phyloP scores from a whole-genome alignment of 768 basidiomycete genomes.

The Pisolithus orientalis region DNA sequence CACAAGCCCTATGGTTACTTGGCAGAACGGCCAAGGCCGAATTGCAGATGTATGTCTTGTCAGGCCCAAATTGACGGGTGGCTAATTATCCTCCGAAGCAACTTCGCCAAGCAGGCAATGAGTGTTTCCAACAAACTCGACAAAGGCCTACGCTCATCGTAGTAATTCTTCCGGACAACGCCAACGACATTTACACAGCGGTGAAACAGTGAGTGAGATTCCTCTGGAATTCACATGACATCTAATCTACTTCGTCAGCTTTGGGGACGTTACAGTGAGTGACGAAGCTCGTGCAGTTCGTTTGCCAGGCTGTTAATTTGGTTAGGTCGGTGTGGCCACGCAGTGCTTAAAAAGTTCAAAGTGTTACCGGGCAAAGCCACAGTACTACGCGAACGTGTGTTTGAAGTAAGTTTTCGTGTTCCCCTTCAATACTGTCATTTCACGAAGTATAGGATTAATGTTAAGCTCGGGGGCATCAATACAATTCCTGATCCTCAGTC shows the following conservation, averaged over 20 bases:
- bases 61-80: not conserved
- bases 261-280: constrained; percentile 59
- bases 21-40: constrained; percentile 52
- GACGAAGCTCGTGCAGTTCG: not conserved
- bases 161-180: constrained; percentile 65
- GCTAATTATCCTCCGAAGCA: constrained; percentile 26
- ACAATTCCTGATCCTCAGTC: constrained; percentile 65
- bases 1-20: constrained; percentile 39
- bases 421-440: not conserved
- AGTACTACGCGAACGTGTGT: constrained; percentile 78
- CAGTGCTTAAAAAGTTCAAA: constrained; percentile 70
- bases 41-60: constrained; percentile 37
- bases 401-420: constrained; percentile 50
- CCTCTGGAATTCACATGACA: not conserved
- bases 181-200: constrained; percentile 68
- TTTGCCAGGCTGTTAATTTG: constrained; percentile 1
- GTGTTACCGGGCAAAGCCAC: constrained; percentile 59
- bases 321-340: constrained; percentile 66
- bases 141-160: constrained; percentile 54
- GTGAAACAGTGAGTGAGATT: constrained; percentile 63
- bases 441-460: constrained; percentile 53
- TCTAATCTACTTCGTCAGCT: constrained; percentile 35
- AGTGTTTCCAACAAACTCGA: constrained; percentile 35
- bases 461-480: constrained; percentile 82
- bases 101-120: constrained; percentile 45